Conservation (phyloP, 2,329 filamentous ascomycete genomes). For the Colletotrichum sp. region DNA sequence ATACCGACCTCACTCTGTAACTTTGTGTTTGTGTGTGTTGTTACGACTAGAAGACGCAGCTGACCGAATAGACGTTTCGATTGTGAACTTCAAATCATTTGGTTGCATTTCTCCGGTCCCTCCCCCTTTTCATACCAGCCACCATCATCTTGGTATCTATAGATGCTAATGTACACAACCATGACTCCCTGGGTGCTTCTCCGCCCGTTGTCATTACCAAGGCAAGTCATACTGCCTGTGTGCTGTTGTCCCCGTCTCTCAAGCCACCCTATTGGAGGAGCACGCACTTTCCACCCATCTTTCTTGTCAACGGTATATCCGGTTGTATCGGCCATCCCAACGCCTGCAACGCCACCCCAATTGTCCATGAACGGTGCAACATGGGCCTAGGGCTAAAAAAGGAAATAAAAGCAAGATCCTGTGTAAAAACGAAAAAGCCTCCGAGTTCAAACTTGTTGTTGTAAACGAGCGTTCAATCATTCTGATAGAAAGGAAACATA, state of each 20-base stretch:
- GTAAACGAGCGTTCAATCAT: not conserved
- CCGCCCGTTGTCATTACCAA: conserved; percentile 5
- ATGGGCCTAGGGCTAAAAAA: not conserved
- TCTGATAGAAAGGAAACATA: not conserved
- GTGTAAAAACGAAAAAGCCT: not conserved
- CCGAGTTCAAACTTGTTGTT: not conserved
- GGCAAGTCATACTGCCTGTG: not conserved
- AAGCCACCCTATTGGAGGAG: not conserved
- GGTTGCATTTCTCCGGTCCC: not conserved
- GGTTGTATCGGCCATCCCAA: not conserved
- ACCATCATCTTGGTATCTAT: conserved; percentile 20
- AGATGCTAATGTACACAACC: conserved; percentile 19
- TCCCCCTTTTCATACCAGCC: not conserved
- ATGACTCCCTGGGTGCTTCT: not conserved
- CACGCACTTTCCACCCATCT: not conserved
- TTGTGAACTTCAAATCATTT: not conserved
- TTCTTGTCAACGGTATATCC: not conserved
- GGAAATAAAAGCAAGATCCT: conserved; percentile 2
- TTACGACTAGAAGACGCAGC: not conserved
- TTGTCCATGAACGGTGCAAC: not conserved
- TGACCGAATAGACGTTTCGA: not conserved
- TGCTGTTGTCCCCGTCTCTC: not conserved
- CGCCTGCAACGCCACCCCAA: conserved; percentile 3
- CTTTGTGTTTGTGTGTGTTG: not conserved
- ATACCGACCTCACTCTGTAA: not conserved